phyloP scores from a whole-genome alignment of 176 grass and related monocot genomes.

The Lolium rigidum region DNA sequence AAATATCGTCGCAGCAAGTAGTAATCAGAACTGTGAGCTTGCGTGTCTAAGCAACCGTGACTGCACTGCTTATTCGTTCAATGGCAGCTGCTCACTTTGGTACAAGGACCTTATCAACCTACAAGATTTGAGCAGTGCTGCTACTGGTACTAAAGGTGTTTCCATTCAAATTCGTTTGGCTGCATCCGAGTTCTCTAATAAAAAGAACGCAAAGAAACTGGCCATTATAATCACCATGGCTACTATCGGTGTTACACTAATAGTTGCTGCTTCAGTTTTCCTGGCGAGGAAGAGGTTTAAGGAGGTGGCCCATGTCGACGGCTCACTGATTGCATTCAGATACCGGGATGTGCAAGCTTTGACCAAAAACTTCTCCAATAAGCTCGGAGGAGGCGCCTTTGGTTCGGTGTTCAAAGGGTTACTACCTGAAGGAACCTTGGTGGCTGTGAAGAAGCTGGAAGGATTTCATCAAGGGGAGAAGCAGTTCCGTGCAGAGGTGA shows the following conservation, averaged over 20 bases:
- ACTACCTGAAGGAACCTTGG: neutral
- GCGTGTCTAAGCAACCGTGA: too few relatives aligned
- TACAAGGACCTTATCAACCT: too few relatives aligned
- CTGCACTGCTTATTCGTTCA: too few relatives aligned
- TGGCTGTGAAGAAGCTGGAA: neutral
- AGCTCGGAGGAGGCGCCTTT: neutral
- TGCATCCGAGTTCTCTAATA: too few relatives aligned
- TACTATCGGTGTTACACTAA: neutral
- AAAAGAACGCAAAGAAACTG: neutral
- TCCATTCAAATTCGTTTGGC: too few relatives aligned
- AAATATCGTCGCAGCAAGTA: too few relatives aligned
- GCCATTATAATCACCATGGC: neutral
- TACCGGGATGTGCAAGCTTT: neutral
- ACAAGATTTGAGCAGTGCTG: too few relatives aligned
- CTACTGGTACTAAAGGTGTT: too few relatives aligned
- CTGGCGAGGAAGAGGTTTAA: neutral
- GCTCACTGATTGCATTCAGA: neutral
- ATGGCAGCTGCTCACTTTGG: too few relatives aligned
- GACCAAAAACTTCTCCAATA: neutral
- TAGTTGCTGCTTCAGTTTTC: neutral
- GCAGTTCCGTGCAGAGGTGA: neutral
- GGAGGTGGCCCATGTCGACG: neutral
- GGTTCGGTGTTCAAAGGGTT: neutral
- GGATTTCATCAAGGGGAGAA: neutral
- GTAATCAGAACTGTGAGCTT: too few relatives aligned